Percentiles rank a stretch among this genome's conserved stretches.
Evolutionary conservation across 2,329 filamentous ascomycete species (phyloP).

Genomic region (Tolypocladium tropicale): DNA sequence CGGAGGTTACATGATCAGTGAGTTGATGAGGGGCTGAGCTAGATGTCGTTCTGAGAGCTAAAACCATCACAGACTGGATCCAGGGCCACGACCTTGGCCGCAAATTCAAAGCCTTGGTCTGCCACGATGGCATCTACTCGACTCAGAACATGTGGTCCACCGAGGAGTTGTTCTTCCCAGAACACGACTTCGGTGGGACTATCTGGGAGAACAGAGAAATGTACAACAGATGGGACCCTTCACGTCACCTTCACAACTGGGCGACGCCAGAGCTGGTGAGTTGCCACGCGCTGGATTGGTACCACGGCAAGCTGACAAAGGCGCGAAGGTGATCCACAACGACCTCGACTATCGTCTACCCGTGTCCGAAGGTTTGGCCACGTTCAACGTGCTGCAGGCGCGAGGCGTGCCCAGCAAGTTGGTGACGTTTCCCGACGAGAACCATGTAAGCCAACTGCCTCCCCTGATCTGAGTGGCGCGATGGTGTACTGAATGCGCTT

Average conservation of each 20-base stretch:
- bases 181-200: conserved; percentile 56
- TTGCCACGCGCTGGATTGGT: conserved; percentile 1
- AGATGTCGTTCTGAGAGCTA: conserved; percentile 5
- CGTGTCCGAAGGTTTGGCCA: conserved; percentile 72
- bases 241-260: conserved; percentile 59
- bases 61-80: conserved; percentile 61
- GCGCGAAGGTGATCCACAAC: conserved; percentile 59
- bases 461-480: background rate
- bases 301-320: background rate
- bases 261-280: conserved; percentile 71
- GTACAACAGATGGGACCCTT: conserved; percentile 63
- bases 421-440: conserved; percentile 70
- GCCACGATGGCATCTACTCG: conserved; percentile 79
- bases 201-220: conserved; percentile 50
- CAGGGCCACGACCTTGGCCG: conserved; percentile 76
- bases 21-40: conserved; percentile 10
- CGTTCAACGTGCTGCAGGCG: conserved; percentile 78
- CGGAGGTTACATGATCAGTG: conserved; percentile 66
- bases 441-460: conserved; percentile 30
- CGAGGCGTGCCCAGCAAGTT: conserved; percentile 67
- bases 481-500: conserved; percentile 1
- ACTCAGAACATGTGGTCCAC: conserved; percentile 54
- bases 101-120: conserved; percentile 79
- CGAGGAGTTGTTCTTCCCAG: conserved; percentile 61
- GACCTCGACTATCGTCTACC: conserved; percentile 84